These are phyloP conservation scores for Diaporthe citrichinensis DNA, from an alignment of 2,329 filamentous ascomycete species.

Conservation along the genomic window DNA sequence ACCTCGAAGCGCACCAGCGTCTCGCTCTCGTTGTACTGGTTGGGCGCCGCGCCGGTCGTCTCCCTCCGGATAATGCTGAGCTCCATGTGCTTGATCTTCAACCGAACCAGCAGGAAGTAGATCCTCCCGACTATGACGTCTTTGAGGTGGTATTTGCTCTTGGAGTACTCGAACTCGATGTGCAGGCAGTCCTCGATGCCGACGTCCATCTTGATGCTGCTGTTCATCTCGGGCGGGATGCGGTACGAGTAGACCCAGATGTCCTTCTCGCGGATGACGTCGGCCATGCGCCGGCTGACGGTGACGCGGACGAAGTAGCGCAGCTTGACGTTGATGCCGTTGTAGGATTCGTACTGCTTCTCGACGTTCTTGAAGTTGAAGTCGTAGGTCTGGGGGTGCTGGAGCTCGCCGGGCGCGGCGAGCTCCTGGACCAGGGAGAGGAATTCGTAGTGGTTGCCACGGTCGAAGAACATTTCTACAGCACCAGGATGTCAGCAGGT, in stretches of 20 bases:
- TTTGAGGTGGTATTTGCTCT: constrained; percentile 99
- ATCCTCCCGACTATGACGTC: constrained; percentile 99
- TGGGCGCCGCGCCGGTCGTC: constrained; percentile 95
- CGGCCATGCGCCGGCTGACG: constrained; percentile 95
- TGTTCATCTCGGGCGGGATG: constrained; percentile 98
- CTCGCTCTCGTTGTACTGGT: constrained; percentile 99
- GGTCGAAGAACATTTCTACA: constrained; percentile 99
- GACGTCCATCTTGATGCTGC: constrained; percentile 99
- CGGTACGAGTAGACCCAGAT: constrained; percentile 99
- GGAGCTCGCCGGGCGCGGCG: constrained; percentile 95
- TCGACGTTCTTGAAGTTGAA: constrained; percentile 99
- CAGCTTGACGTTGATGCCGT: constrained; percentile 99
- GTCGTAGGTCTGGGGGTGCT: constrained; percentile 98
- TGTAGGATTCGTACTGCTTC: constrained; percentile 99
- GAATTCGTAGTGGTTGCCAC: constrained; percentile 99
- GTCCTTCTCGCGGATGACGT: constrained; percentile 98
- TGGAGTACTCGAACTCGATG: constrained; percentile 99
- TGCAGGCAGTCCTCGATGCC: constrained; percentile 99
- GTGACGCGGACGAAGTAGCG: constrained; percentile 98
- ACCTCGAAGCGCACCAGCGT: constrained; percentile 97
- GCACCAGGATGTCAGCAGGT: constrained; percentile 7
- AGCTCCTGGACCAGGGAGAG: constrained; percentile 97
- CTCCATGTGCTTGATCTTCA: constrained; percentile 99
- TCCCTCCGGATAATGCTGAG: constrained; percentile 96
- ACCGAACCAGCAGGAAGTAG: constrained; percentile 95